Base-by-base conservation (phyloP, 164 flowering plant genomes). In the Aristolochia contorta region DNA sequence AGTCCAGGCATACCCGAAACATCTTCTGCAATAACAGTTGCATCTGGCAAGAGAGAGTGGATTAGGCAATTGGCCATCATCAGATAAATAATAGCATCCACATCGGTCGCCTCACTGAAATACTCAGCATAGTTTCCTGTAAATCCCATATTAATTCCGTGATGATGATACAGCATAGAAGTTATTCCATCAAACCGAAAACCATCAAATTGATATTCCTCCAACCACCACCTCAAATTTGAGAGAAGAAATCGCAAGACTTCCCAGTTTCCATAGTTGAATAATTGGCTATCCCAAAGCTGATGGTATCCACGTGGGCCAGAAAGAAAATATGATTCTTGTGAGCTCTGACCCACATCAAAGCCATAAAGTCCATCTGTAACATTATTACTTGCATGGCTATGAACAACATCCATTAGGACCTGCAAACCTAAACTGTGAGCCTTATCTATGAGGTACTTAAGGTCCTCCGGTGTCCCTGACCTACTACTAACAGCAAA, bases 401-500 rank as follows among this genome's bases (percentile, higher is more conserved):
- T 89, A 74, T 93, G 98, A 68, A 93, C 86, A 62, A 89, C 84
- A 74, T 93, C 98, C 96, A 93, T 84, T 73, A 93, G 70, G 12
- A 93, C 96, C 47, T 69, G 76, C 62, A 93, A 65, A 57, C 97
- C 98, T 70, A 93, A 76, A 75, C 89, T 74, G 71, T 93, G 98
- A 60, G 98, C 97, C 76, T 89, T 89, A 71, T 93, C 98, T 64
- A 93, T 84, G 30, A 93, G 74, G 77, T 87, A 93, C 73, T 84
- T 89, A 30, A 93, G 93, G 76, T 93, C 98, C 73, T 93, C 97
- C 6, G 98, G 98, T 15, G 87, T 93, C 53, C 98, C 98, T 61
- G 91, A 93, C 74, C 96, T 75, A 73, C 98, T 89, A 74, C 98
- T 93, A n/a, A 80, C 92, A 47, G 97, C 98, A 82, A 89, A 93